Base-by-base conservation (phyloP, 768 basidiomycete species). In the Mycena filopes region DNA sequence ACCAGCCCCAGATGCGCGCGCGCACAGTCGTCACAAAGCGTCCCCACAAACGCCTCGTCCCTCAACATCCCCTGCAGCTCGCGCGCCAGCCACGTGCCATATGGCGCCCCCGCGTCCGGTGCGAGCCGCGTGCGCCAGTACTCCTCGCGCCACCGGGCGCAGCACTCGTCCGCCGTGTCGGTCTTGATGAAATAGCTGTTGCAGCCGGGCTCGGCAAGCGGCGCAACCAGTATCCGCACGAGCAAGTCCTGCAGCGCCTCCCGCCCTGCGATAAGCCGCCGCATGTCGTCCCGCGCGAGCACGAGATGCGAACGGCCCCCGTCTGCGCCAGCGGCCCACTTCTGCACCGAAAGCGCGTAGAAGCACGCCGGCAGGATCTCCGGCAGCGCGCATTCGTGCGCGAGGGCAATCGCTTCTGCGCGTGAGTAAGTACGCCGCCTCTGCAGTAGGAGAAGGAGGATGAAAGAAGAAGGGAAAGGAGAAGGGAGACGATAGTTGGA, bases 291-390 rank as follows among this genome's bases (percentile, higher is more conserved):
- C 11, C 71, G 71, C 23, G 72, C 69, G 2, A 80, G 73, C 15
- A 72, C 69, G 56, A 72, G 45, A 55, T 79, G 74, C 12, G 74
- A 73, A 25, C 62, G 72, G 0, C 77, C 76, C 16, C 74, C 75
- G 21, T 77, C 78, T 8, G 73, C 65, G 28, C 63, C 63, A 38
- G 46, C 57, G 36, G 60, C 63, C 70, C 75, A 78, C 20, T 72
- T 71, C 46, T 78, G 72, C 18, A 78, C 65, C 8, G 77, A 76
- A 25, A 82, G 75, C 5, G 77, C 79, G 66, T 80, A 82, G 62
- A 82, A 80, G 20, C 77, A 77, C n/a, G 79, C 74, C 8, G 80
- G 79, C 23, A 80, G 74, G 50, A 80, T 78, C 21, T 78, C 74
- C 2, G 76, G 76, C 33, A 80, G 62, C 42, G 76, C 70, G 49